These are phyloP conservation scores for Scytalidium sp. DNA, from an alignment of 2,329 filamentous ascomycete species.

Conservation along the genomic window DNA sequence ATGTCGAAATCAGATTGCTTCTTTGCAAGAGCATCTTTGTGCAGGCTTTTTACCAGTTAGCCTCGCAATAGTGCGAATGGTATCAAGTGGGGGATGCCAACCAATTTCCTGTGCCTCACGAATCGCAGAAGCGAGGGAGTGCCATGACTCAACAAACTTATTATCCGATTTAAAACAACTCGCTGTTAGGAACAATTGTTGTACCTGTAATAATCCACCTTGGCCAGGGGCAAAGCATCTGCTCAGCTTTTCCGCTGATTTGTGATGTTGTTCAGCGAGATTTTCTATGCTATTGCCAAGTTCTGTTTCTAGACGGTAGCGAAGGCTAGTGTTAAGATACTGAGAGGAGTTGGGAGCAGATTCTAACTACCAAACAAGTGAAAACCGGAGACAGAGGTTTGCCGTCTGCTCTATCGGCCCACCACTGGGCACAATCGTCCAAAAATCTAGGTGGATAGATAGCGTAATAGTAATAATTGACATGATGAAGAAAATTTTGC, in stretches of 20 bases:
- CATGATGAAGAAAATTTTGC: conserved; percentile 40
- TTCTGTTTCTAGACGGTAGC: no score
- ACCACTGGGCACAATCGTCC: conserved; percentile 43
- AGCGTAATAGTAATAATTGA: conserved; percentile 43
- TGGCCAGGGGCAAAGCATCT: conserved; percentile 38
- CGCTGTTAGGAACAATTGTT: conserved; percentile 45
- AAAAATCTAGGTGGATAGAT: conserved; percentile 43
- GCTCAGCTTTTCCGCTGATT: conserved; percentile 40
- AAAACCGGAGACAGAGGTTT: conserved; percentile 37
- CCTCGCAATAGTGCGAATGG: not conserved
- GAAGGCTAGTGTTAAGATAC: conserved; percentile 30
- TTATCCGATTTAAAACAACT: conserved; percentile 45
- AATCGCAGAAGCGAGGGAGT: conserved; percentile 39
- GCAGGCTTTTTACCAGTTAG: conserved; percentile 28
- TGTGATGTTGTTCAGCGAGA: conserved; percentile 38
- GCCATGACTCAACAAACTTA: conserved; percentile 46
- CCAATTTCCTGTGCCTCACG: conserved; percentile 47
- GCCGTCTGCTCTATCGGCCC: conserved; percentile 32
- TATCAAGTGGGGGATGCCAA: conserved; percentile 16
- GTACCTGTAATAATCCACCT: conserved; percentile 41
- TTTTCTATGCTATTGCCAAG: conserved; percentile 14
- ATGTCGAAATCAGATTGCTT: conserved; percentile 40
- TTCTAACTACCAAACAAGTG: conserved; percentile 43
- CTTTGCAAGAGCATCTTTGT: conserved; percentile 33
- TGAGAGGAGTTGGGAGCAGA: conserved; percentile 44